Percentiles rank a stretch among this genome's conserved stretches.
Conservation (phyloP, 345 rosid species). For the Pelargonium nanum region DNA sequence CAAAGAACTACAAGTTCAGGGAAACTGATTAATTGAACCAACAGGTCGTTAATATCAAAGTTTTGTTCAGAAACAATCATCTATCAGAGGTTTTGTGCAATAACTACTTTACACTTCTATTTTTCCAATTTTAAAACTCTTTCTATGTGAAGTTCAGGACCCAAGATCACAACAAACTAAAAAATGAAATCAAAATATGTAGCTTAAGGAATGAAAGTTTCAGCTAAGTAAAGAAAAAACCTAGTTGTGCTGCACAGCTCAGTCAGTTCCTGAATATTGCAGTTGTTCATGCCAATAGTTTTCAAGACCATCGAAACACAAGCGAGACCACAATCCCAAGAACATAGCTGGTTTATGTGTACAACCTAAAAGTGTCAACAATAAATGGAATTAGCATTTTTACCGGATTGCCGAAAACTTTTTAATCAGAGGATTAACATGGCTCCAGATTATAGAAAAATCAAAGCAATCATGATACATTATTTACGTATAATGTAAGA, state of each 20-base stretch:
- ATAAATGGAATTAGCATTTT: background rate
- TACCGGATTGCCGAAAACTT: background rate
- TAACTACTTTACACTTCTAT: background rate
- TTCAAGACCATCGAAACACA: constrained; percentile 80
- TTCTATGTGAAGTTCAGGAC: background rate
- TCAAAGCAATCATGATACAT: background rate
- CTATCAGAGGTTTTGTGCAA: background rate
- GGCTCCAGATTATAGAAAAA: too few species aligned
- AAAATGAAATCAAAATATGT: background rate
- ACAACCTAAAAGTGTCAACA: background rate
- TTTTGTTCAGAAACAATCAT: background rate
- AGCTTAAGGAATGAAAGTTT: background rate
- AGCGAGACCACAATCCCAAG: constrained; percentile 98
- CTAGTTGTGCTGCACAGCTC: constrained; percentile 69
- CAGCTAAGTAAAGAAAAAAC: constrained; percentile 22
- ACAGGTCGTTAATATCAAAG: background rate
- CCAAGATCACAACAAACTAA: constrained; percentile 1
- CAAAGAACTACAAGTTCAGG: background rate
- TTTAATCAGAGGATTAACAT: too few species aligned
- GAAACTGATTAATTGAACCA: too few species aligned
- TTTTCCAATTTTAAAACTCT: background rate
- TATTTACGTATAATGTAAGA: background rate
- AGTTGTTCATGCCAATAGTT: constrained; percentile 47
- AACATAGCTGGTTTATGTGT: constrained; percentile 2
- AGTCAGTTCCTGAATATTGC: constrained; percentile 48